Evolutionary conservation across 164 flowering plant genomes (phyloP).

Genomic region (Annona squamosa): DNA sequence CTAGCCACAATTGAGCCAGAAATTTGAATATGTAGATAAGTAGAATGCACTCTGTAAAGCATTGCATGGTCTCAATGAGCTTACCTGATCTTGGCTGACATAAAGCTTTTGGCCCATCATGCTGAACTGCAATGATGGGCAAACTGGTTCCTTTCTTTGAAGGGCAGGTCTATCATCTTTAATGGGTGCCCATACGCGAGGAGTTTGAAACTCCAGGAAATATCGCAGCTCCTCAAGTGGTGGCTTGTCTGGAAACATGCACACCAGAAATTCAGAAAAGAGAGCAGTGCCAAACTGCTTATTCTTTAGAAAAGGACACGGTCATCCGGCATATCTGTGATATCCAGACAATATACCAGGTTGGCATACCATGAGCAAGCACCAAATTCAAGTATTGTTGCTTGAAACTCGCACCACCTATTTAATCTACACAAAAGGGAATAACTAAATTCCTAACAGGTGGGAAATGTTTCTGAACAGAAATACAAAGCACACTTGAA

Average conservation of each 20-base stretch:
- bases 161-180: conserved; percentile 47
- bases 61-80: not conserved
- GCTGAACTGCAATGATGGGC: conserved; percentile 78
- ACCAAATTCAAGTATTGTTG: not conserved
- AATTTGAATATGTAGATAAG: not conserved
- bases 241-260: conserved; percentile 60
- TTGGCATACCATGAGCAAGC: not conserved
- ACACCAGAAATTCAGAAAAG: not conserved
- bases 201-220: conserved; percentile 78
- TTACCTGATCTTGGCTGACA: conserved; percentile 80
- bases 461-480: not conserved
- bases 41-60: not conserved
- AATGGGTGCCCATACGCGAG: conserved; percentile 73
- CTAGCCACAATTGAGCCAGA: not conserved
- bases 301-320: not conserved
- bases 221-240: conserved; percentile 73
- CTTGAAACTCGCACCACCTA: no score
- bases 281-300: not conserved
- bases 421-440: no score
- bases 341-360: not conserved
- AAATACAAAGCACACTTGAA: no score
- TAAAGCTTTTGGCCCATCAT: conserved; percentile 86
- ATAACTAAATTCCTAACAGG: not conserved
- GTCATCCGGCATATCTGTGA: not conserved
- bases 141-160: conserved; percentile 78